Conservation (phyloP, 2,329 filamentous ascomycete species). For the Dothistroma pini region DNA sequence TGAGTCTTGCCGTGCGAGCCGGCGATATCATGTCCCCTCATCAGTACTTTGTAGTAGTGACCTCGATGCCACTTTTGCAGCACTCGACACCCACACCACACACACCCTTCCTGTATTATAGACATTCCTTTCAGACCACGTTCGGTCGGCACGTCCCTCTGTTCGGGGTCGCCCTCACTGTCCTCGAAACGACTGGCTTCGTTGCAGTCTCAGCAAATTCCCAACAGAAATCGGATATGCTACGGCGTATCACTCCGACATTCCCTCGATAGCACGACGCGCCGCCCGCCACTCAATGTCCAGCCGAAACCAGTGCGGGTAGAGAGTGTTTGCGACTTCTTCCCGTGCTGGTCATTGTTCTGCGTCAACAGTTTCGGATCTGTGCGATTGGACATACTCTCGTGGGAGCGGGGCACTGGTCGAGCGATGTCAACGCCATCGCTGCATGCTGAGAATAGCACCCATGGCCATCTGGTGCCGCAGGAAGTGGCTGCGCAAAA, state of each 20-base stretch:
- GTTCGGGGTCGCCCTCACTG: neutral
- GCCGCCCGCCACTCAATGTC: slow-evolving; percentile 27
- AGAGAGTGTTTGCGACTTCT: slow-evolving; percentile 11
- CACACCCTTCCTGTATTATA: slow-evolving; percentile 3
- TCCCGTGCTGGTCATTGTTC: neutral
- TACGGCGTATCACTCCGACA: slow-evolving; percentile 16
- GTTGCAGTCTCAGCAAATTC: neutral
- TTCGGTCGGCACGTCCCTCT: neutral
- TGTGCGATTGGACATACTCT: neutral
- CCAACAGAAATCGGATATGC: slow-evolving; percentile 21
- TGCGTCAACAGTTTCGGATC: slow-evolving; percentile 5
- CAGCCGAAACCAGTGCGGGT: slow-evolving; percentile 32
- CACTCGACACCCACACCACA: neutral
- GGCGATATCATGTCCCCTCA: neutral
- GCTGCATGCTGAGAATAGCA: slow-evolving; percentile 15
- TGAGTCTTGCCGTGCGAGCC: neutral
- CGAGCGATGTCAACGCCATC: slow-evolving; percentile 25
- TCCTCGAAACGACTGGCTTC: neutral
- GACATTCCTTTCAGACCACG: slow-evolving; percentile 2
- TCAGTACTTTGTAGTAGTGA: neutral
- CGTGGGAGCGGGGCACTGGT: slow-evolving; percentile 12
- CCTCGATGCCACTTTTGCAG: slow-evolving; percentile 1
- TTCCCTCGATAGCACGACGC: slow-evolving; percentile 1
- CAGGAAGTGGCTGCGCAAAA: slow-evolving; percentile 11
- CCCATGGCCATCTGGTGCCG: slow-evolving; percentile 10